Base-by-base conservation (phyloP, 2,329 filamentous ascomycete species). In the Colletotrichum truncatum region DNA sequence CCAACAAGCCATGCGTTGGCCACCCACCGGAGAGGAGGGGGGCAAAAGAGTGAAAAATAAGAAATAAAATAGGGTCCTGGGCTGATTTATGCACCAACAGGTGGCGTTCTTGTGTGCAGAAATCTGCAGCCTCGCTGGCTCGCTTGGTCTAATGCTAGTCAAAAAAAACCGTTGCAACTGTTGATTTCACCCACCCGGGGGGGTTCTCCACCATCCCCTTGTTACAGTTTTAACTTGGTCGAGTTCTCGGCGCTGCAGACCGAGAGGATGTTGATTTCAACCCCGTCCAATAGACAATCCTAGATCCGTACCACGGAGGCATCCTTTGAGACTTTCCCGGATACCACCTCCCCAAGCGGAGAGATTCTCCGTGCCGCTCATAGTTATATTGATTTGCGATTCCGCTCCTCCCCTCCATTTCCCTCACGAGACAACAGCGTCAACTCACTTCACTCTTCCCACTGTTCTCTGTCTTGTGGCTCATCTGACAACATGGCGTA, bases 401-500 rank as follows among this genome's bases (percentile, higher is more conserved):
- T 16, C 26, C 34, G 25, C 21, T 14, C n/a, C 6, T 30, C 46
- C 28, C 26, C 28, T 30, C 32, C 25, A 26, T 32, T 30, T 32
- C 16, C 21, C 14, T 49, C 3, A 9, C 6, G 8, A 23, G 46
- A n/a, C 2, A 8, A 16, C 10, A 10, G 16, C 28, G 28, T 28
- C 32, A 32, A 28, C 9, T 46, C 46, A 30, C 12, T 4, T 23
- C 25, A 34, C n/a, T 25, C 25, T 41, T 23, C 12, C 41, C 32
- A 12, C 34, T 34, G 8, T 5, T 12, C 9, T 45, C 53, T 26
- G n/a, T 12, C 32, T 36, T 34, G n/a, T 48, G 16, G 41, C 39
- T 18, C 21, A 16, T 16, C 14, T 49, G 49, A 34, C 46, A 67
- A 54, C 12, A 71, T 70, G 69, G 67, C 64, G 16, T 68, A 68